A percentile compares a stretch with the other conserved stretches of the same genome.
Evolutionary conservation across 306 rosid genomes (phyloP).

Genomic region (Vigna reflexopilosa): DNA sequence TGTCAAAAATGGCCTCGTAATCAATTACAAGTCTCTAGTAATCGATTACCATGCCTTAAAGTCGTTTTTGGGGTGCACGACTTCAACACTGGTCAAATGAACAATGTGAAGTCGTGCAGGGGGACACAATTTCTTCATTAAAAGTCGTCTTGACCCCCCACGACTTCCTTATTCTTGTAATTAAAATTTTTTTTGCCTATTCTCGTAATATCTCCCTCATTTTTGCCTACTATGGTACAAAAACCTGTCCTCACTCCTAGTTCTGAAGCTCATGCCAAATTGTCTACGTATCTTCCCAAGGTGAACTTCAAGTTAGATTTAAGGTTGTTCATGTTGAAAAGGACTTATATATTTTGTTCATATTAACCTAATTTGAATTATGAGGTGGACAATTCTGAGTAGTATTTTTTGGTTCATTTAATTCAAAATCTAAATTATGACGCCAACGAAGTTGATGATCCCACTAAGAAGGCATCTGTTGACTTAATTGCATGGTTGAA

Average conservation of each 20-base stretch:
- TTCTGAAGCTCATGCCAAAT: slow-evolving; percentile 67
- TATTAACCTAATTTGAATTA: neutral
- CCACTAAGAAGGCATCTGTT: neutral
- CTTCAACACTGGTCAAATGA: too few species aligned
- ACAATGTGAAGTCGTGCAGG: too few species aligned
- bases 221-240: too few species aligned
- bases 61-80: too few species aligned
- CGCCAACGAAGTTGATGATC: neutral
- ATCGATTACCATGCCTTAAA: too few species aligned
- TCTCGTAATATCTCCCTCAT: too few species aligned
- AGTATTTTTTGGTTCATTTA: neutral
- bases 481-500: neutral
- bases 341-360: neutral
- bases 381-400: neutral
- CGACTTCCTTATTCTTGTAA: too few species aligned
- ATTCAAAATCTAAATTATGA: neutral
- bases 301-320: slow-evolving; percentile 46
- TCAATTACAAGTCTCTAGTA: too few species aligned
- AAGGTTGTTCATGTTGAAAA: slow-evolving; percentile 12
- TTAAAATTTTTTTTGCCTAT: too few species aligned
- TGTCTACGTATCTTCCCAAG: slow-evolving; percentile 83
- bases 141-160: too few species aligned
- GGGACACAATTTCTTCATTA: too few species aligned
- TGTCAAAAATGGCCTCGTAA: too few species aligned
- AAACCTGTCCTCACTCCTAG: slow-evolving; percentile 58